Conservation (phyloP, 2,329 filamentous ascomycete genomes). For the Aspergillus arachidicola region DNA sequence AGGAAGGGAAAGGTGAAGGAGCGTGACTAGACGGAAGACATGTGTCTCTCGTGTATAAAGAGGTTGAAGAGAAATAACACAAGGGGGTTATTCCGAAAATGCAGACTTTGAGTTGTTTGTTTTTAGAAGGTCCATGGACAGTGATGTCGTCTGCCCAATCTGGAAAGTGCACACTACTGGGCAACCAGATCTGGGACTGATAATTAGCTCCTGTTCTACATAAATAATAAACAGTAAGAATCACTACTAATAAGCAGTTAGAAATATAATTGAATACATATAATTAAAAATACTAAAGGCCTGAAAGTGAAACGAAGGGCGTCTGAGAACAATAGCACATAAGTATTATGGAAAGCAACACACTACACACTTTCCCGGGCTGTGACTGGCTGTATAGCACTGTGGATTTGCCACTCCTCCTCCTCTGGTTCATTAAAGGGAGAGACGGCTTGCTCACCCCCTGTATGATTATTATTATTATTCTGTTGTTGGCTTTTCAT, state of each 20-base stretch:
- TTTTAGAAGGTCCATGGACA: not conserved
- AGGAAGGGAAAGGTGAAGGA: not conserved
- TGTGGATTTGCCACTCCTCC: constrained; percentile 39
- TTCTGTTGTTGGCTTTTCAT: constrained; percentile 43
- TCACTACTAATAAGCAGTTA: not conserved
- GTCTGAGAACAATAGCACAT: not conserved
- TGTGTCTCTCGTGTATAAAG: not conserved
- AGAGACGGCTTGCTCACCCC: constrained; percentile 24
- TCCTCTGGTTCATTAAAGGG: constrained; percentile 52
- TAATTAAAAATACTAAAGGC: not conserved
- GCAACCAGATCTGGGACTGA: not conserved
- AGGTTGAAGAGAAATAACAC: not conserved
- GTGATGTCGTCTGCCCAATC: not conserved
- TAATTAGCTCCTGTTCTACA: not conserved
- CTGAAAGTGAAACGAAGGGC: not conserved
- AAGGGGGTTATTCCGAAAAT: not conserved
- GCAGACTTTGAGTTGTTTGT: not conserved
- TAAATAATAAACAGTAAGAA: not conserved
- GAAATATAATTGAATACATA: not conserved
- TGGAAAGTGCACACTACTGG: not conserved
- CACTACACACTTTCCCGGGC: constrained; percentile 53
- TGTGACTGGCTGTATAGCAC: constrained; percentile 47
- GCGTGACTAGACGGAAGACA: not conserved
- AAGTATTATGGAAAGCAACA: not conserved
- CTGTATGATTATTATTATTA: constrained; percentile 17